A percentile compares a stretch with the other conserved stretches of the same genome.
Conservation (phyloP, 768 basidiomycete species). For the Steccherinum ochraceum region DNA sequence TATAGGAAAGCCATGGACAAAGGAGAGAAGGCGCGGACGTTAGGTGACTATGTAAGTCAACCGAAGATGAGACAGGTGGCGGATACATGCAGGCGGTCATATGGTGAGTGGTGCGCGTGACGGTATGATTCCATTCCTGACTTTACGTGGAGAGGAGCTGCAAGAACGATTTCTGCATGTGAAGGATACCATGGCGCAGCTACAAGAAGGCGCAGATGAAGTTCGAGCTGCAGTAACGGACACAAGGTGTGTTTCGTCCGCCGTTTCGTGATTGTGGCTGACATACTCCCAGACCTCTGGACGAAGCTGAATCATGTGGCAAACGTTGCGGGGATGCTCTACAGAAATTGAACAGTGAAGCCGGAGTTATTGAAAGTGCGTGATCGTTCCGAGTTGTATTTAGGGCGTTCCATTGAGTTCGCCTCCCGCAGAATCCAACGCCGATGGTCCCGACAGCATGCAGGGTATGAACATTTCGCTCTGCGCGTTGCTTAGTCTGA, state of each 20-base stretch:
- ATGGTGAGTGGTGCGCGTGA: conserved; percentile 40
- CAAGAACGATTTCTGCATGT: conserved; percentile 44
- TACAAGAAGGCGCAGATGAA: conserved; percentile 53
- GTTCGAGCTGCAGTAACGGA: conserved; percentile 46
- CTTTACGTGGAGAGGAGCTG: conserved; percentile 58
- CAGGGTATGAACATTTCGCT: no score
- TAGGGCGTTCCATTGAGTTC: no score
- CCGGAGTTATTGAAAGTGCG: no score
- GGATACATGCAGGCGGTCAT: conserved; percentile 60
- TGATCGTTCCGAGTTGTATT: no score
- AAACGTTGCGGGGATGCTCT: not conserved
- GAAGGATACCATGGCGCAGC: conserved; percentile 43
- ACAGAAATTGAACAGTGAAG: conserved; percentile 1
- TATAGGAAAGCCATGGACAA: conserved; percentile 66
- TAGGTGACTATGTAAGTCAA: conserved; percentile 77
- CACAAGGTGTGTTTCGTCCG: conserved; percentile 34
- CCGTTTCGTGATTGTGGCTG: not conserved
- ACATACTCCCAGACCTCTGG: not conserved
- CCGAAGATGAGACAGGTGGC: conserved; percentile 78
- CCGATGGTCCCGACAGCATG: no score
- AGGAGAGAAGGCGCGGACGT: conserved; percentile 59
- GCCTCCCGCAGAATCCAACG: no score
- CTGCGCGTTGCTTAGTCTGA: no score
- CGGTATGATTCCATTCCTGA: not conserved
- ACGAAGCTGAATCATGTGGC: not conserved